Conservation (phyloP, 345 rosid genomes). For the Noccaea caerulescens region DNA sequence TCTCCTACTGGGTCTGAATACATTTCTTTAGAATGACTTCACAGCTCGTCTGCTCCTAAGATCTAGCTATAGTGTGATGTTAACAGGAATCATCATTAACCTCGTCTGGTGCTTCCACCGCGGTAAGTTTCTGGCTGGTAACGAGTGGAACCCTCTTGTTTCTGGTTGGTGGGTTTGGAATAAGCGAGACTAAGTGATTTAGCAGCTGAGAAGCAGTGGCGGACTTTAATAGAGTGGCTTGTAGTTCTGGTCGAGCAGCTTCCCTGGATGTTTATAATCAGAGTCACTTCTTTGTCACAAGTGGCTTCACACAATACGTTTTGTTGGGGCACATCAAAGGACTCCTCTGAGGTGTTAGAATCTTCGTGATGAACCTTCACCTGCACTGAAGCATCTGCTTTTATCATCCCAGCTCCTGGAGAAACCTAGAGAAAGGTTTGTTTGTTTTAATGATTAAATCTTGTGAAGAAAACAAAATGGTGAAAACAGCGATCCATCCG, state of each 20-base stretch:
- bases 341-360: slow-evolving; percentile 64
- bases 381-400: slow-evolving; percentile 65
- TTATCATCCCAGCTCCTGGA: slow-evolving; percentile 82
- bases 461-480: slow-evolving; percentile 2
- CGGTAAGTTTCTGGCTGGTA: slow-evolving; percentile 38
- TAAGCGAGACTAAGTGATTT: slow-evolving; percentile 48
- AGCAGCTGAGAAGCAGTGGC: slow-evolving; percentile 68
- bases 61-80: slow-evolving; percentile 39
- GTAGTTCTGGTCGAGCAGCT: slow-evolving; percentile 61
- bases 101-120: slow-evolving; percentile 40
- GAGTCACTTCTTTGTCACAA: slow-evolving; percentile 69
- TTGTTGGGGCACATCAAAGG: slow-evolving; percentile 70
- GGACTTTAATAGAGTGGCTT: slow-evolving; percentile 63
- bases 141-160: slow-evolving; percentile 42
- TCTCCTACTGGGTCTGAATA: slow-evolving; percentile 26
- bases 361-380: slow-evolving; percentile 82
- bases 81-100: slow-evolving; percentile 28
- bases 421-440: slow-evolving; percentile 55
- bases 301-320: slow-evolving; percentile 79
- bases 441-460: neutral
- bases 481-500: neutral
- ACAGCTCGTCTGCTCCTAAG: slow-evolving; percentile 34
- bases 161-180: slow-evolving; percentile 47
- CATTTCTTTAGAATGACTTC: slow-evolving; percentile 21
- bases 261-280: slow-evolving; percentile 62